Evolutionary conservation across 768 basidiomycete species (phyloP), one percentile per base, ranked within the genome.

Genomic region (Hericium coralloides): DNA sequence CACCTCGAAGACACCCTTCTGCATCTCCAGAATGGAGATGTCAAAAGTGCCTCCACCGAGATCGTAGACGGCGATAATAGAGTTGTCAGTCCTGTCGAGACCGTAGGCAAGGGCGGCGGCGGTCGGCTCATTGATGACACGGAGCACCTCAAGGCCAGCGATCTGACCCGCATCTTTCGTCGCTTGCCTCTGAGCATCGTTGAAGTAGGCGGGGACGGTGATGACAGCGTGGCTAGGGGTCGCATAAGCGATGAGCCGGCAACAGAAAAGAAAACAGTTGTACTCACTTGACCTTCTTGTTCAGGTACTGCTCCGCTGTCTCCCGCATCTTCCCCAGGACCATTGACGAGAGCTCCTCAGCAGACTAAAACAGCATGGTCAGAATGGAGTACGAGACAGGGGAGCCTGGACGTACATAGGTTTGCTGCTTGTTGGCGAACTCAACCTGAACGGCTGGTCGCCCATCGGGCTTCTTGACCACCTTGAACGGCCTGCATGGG

Each of bases 11-110:
- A 99, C 95, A 65, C 95, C 97, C 73, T 97, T 95, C 73, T 98
- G 93, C 93, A 98, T 98, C 76, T 98, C 95, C 56, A 99, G 79
- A 64, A 99, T 95, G 26, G 97, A 99, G 67, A 99, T 93, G 92
- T 98, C 95, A 72, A 98, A 98, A 22, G 95, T 98, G 56, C 95
- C 95, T 65, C 95, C 95, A 64, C 95, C 95, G 36, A 98, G 81
- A 79, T 99, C 97, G 70, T 98, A 99, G 58, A 99, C 97, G 45
- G 97, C 97, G 64, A 99, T 94, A 68, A 97, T 79, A 18, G 89
- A 90, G 49, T 89, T 85, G 50, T 85, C 78, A 0, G 69, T 59
- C 50, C 88, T 85, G 71, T 98, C 95, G 15, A 97, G 84, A 74
- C 97, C 97, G 69, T 99, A 99, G 0, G 97, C 97, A 54, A 98